Evolutionary conservation across 129 eudicot species (phyloP), one percentile per base, ranked within the genome.

Genomic region (Dittrichia graveolens): DNA sequence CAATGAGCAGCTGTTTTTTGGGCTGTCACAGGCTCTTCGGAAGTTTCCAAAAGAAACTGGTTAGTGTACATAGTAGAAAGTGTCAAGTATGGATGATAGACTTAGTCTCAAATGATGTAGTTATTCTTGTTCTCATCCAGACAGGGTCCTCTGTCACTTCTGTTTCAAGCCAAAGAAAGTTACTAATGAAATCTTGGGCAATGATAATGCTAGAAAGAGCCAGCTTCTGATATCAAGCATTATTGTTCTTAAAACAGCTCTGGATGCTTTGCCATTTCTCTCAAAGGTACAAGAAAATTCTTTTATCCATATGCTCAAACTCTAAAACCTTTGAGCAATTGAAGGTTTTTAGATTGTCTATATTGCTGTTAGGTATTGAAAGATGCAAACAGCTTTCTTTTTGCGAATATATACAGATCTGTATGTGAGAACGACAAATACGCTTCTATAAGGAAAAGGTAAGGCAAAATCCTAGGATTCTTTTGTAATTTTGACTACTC

Each of bases 11-110:
- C 89, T 95, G 72, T 95, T 90, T 78, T 95, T 95, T 88, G 96
- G 96, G 64, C 84, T 95, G 73, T 86, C 96, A 50, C 99, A 95
- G 85, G 96, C 92, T 84, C 96, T 95, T 38, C 89, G 87, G 4
- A 95, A 90, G 84, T 95, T 95, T 77, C 99, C 99, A 56, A 95
- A 95, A 86, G 99, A 95, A 88, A 86, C 94, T 74, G 99, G 99
- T 88, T 79, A 79, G 72, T 14, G 35, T 47, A 12, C 9, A 7
- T 65, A 16, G 58, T 56, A 54, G 68, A 73, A 48, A 12, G 38
- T 7, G 13, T 47, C 57, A 52, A 41, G 31, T 18, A 16, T 65
- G 13, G 63, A 54, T 35, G 60, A 43, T 57, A 47, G 18, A 61
- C 57, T 42, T 35, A 34, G 61, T 31, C 8, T 11, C 57, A 65